Base-by-base conservation (phyloP, 495 filamentous ascomycete species). In the Penicillium subrubescens region DNA sequence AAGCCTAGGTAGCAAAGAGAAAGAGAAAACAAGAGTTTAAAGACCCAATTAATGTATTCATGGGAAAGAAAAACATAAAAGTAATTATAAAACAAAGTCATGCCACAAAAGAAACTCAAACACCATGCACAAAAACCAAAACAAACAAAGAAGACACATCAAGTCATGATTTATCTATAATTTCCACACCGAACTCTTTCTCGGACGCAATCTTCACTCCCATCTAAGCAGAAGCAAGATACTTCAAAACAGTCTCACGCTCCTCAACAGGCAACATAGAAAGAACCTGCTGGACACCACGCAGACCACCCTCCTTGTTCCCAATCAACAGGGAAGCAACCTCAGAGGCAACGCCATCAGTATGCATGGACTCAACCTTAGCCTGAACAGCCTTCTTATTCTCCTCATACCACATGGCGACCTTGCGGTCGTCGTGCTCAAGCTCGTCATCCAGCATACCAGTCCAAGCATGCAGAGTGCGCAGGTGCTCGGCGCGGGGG, bases 401-500 rank as follows among this genome's bases (percentile, higher is more conserved):
- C 81, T 97, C 91, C 84, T 99, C 95, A 73, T 97, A 98, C 96
- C 96, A 99, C 61, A 84, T 80, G n/a, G 93, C 91, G 39, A 98
- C 95, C 67, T 88, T 89, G 54, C 84, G 85, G 74, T 99, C 95
- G 57, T 91, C 86, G 43, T 81, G 81, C 35, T 90, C 86, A 74
- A 97, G 92, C 33, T 83, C 81, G 4, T 77, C 70, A 63, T 89
- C 80, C 19, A 87, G 67, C 51, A 96, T 78, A 37, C 84, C 88
- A 41, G 85, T 89, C 93, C 93, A 97, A 29, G 92, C 86, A 74
- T 85, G 83, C 39, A 97, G 86, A 39, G 85, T 86, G 67, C 83
- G 80, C 8, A 96, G 82, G 76, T 92, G 87, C 10, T 81, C 78
- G 27, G 83, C 79, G 33, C 91, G 88, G 8, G 80, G 70, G 54